Conservation (phyloP, 2,329 filamentous ascomycete genomes). For the Colletotrichum sp. region DNA sequence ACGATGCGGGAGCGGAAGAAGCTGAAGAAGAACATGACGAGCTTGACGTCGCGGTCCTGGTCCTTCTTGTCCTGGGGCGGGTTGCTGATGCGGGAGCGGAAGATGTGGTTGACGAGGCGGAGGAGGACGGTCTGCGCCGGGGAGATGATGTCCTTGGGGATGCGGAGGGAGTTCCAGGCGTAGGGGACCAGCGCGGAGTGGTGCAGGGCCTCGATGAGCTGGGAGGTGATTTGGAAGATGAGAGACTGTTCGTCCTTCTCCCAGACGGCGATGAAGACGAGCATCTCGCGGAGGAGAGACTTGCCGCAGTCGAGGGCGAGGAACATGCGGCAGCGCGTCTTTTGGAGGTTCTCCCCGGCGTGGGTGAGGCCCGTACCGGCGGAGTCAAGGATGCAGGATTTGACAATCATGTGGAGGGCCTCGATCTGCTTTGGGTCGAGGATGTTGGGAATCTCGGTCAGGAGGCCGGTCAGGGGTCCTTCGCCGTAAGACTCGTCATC, state of each 20-base stretch:
- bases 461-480: conserved; percentile 79
- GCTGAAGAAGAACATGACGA: conserved; percentile 88
- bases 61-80: conserved; percentile 54
- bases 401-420: conserved; percentile 95
- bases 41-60: conserved; percentile 62
- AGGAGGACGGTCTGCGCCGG: conserved; percentile 93
- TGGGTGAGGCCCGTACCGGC: conserved; percentile 71
- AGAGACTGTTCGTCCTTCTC: conserved; percentile 91
- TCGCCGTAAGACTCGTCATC: conserved; percentile 83
- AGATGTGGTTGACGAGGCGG: conserved; percentile 89
- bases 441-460: conserved; percentile 94
- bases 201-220: conserved; percentile 92
- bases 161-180: conserved; percentile 88
- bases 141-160: conserved; percentile 95
- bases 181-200: conserved; percentile 89
- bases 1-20: conserved; percentile 93
- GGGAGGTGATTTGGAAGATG: conserved; percentile 95
- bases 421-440: conserved; percentile 95
- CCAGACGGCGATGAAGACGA: conserved; percentile 98
- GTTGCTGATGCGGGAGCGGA: conserved; percentile 61
- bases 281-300: conserved; percentile 85
- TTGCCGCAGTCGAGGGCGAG: conserved; percentile 89
- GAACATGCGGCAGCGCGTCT: conserved; percentile 87
- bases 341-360: conserved; percentile 83
- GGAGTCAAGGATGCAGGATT: conserved; percentile 90